Evolutionary conservation across 345 rosid species (phyloP), one percentile per base, ranked within the genome.

Genomic region (Pistacia atlantica): DNA sequence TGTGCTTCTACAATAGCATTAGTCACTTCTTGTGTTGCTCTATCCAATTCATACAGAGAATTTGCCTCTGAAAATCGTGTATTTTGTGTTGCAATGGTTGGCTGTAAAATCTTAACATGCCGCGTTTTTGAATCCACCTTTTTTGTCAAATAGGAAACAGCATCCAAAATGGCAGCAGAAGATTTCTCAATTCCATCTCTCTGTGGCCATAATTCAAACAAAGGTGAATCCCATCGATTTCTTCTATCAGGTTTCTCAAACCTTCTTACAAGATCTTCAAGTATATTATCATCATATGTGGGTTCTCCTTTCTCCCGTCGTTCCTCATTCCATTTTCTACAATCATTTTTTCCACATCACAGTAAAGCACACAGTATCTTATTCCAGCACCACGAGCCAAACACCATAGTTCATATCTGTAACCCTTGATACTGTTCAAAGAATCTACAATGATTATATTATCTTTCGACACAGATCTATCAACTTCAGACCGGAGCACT

Each of bases 191-290:
- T 86, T 25, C 83, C 91, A 28, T 90, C 92, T 52, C 72, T 84
- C 70, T 60, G 70, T 7, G 97, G 95, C 84, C 78, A 84, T 60
- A 96, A 74, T 80, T 94, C 97, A 64, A 92, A 97, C 79, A 92
- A 84, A 37, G 99, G 98, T 2, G 98, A 93, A 82, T 96, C 99
- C 99, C 99, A 97, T 0, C 98, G 86, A 79, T 88, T 97, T 76
- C 97, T 89, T 78, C 92, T 86, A 77, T 94, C 98, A 0, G 97
- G 98, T 65, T 80, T 91, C 92, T 97, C 99, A 7, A 97, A 94
- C 81, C 98, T 90, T 78, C 96, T 88, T 62, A 80, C 89, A 57
- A 94, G 81, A 83, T 94, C 98, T 68, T 89, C 94, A 59, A 92
- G 91, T 76, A 97, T 88, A 22, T 78, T 81, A 76, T 91, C 92